These are phyloP conservation scores for Cairneyella variabilis DNA, from an alignment of 495 filamentous ascomycete genomes.

Conservation along the genomic window DNA sequence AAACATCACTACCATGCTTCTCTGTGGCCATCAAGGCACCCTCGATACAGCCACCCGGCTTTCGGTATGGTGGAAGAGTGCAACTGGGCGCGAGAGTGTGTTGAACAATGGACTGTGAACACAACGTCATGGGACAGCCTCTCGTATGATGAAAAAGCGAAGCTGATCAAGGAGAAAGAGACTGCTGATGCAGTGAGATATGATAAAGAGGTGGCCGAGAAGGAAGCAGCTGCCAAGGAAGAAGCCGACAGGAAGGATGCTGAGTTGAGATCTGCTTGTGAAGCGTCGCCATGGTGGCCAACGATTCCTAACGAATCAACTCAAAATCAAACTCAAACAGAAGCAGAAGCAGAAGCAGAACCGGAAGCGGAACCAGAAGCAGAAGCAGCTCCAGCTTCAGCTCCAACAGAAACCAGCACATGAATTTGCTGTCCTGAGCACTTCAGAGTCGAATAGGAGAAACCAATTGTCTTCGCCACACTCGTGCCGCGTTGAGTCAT, in stretches of 20 bases:
- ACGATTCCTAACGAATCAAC: too few species aligned
- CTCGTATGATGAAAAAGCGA: slow-evolving; percentile 41
- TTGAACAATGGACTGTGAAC: slow-evolving; percentile 52
- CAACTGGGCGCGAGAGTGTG: slow-evolving; percentile 60
- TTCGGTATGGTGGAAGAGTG: slow-evolving; percentile 61
- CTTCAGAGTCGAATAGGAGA: too few species aligned
- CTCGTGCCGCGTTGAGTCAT: too few species aligned
- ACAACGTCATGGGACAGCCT: slow-evolving; percentile 44
- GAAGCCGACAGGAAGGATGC: background rate
- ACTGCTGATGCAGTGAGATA: slow-evolving; percentile 23
- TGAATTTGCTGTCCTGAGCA: too few species aligned
- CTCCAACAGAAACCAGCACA: background rate
- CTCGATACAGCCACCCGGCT: slow-evolving; percentile 54
- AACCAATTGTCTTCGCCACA: too few species aligned
- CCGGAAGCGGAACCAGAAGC: background rate
- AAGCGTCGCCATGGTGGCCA: background rate
- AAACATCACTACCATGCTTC: slow-evolving; percentile 64
- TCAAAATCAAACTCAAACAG: too few species aligned
- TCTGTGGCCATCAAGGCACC: slow-evolving; percentile 49
- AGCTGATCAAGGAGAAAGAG: slow-evolving; percentile 35
- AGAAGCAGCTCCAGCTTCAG: background rate
- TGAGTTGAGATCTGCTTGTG: background rate
- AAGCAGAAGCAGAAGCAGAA: background rate
- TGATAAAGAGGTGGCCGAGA: slow-evolving; percentile 2
- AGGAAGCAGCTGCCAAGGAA: too few species aligned